Percentiles rank a stretch among this genome's conserved stretches.
phyloP scores from a whole-genome alignment of 768 basidiomycete genomes.

The Termitomyces sp. region DNA sequence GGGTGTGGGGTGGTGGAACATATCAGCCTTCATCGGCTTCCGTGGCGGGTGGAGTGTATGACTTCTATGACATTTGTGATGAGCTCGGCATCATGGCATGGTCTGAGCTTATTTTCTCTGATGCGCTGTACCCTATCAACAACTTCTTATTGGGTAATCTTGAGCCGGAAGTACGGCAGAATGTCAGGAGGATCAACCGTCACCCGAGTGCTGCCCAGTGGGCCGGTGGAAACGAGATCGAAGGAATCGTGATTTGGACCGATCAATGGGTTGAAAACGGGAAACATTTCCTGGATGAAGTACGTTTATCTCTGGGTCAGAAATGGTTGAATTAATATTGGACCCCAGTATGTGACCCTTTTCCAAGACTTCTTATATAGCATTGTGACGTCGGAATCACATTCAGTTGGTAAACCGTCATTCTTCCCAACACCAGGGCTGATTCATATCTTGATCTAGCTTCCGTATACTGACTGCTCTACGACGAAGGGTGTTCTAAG shows the following conservation, averaged over 20 bases:
- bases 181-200: slow-evolving; percentile 47
- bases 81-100: slow-evolving; percentile 57
- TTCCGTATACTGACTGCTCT: slow-evolving; percentile 57
- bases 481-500: slow-evolving; percentile 53
- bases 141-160: slow-evolving; percentile 45
- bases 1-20: slow-evolving; percentile 56
- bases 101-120: slow-evolving; percentile 60
- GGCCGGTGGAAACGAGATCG: slow-evolving; percentile 62
- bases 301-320: slow-evolving; percentile 13
- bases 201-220: slow-evolving; percentile 57
- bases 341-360: slow-evolving; percentile 32
- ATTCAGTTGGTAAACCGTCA: slow-evolving; percentile 31
- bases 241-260: slow-evolving; percentile 41
- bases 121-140: slow-evolving; percentile 51
- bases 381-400: slow-evolving; percentile 43
- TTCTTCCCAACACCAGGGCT: not conserved
- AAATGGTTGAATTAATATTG: not conserved
- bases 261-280: slow-evolving; percentile 34
- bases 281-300: slow-evolving; percentile 45
- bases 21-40: slow-evolving; percentile 40
- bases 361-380: slow-evolving; percentile 50
- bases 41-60: slow-evolving; percentile 41
- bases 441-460: slow-evolving; percentile 22
- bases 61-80: slow-evolving; percentile 54
- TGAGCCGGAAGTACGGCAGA: slow-evolving; percentile 53